Conservation (phyloP, 2,329 filamentous ascomycete genomes). For the Piedraia hortae region DNA sequence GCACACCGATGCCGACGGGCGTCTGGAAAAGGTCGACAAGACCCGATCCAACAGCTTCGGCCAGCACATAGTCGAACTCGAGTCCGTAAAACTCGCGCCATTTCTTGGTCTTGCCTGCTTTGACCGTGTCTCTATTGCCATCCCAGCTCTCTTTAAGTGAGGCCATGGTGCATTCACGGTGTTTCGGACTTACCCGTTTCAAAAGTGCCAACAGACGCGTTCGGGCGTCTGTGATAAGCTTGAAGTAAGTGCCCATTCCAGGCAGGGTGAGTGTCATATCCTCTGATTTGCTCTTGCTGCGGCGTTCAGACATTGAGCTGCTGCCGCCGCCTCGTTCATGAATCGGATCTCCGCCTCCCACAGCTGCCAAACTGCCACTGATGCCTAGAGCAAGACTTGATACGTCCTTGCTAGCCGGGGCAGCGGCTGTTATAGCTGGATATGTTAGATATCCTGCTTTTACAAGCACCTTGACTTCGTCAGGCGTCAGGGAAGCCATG, state of each 20-base stretch:
- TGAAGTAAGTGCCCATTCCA: constrained; percentile 37
- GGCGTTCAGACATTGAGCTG: constrained; percentile 7
- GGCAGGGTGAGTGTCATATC: constrained; percentile 33
- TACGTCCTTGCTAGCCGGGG: constrained; percentile 11
- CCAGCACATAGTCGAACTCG: constrained; percentile 42
- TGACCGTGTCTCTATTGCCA: constrained; percentile 29
- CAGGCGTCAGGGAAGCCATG: constrained; percentile 15
- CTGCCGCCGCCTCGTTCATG: constrained; percentile 33
- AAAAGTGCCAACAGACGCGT: constrained; percentile 33
- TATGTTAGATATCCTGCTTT: constrained; percentile 33
- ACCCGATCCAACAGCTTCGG: constrained; percentile 42
- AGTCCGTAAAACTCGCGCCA: constrained; percentile 47
- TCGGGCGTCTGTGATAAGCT: constrained; percentile 32
- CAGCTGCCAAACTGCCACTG: constrained; percentile 37
- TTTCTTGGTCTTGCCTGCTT: constrained; percentile 34
- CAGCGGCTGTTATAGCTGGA: constrained; percentile 19
- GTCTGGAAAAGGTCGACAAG: constrained; percentile 50
- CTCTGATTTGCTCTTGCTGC: not conserved
- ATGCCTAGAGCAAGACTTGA: no score
- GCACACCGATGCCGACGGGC: constrained; percentile 38
- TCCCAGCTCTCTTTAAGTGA: constrained; percentile 43
- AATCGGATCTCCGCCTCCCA: constrained; percentile 39
- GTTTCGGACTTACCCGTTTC: constrained; percentile 24
- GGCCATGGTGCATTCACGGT: constrained; percentile 33
- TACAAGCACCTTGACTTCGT: constrained; percentile 31